phyloP scores from a whole-genome alignment of 805 yeast genomes.

The Lipomyces sp. region DNA sequence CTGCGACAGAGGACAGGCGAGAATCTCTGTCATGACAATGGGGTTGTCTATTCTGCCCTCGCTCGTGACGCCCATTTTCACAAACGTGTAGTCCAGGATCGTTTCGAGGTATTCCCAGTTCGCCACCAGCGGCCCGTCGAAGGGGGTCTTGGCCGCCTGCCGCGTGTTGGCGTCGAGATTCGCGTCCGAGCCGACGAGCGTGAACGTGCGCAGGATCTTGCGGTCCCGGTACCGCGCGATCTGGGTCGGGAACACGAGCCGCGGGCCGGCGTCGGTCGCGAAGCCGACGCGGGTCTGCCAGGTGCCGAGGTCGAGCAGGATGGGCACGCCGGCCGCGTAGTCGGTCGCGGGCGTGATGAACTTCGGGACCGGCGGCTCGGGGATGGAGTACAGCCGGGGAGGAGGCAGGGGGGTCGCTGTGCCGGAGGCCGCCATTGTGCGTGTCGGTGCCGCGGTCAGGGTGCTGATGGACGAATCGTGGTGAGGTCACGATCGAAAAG shows the following conservation, averaged over 20 bases:
- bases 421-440: conserved; percentile 4
- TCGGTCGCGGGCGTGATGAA: conserved; percentile 48
- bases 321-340: conserved; percentile 61
- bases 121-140: conserved; percentile 79
- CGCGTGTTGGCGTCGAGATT: conserved; percentile 66
- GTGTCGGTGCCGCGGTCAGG: neutral
- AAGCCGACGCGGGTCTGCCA: conserved; percentile 41
- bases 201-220: conserved; percentile 50
- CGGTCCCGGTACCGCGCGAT: conserved; percentile 78
- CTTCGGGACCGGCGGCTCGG: conserved; percentile 32
- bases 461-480: no score
- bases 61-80: conserved; percentile 66
- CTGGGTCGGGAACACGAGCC: conserved; percentile 56
- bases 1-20: conserved; percentile 68
- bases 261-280: conserved; percentile 19
- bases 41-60: conserved; percentile 67
- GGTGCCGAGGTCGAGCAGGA: conserved; percentile 75
- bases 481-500: no score
- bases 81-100: conserved; percentile 77
- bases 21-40: conserved; percentile 70
- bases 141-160: conserved; percentile 71
- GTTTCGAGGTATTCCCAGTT: conserved; percentile 91
- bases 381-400: conserved; percentile 32
- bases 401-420: conserved; percentile 14
- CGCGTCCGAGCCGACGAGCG: conserved; percentile 80